Percentiles rank a stretch among this genome's conserved stretches.
phyloP scores from a whole-genome alignment of 345 rosid genomes.

The Salix caprea region DNA sequence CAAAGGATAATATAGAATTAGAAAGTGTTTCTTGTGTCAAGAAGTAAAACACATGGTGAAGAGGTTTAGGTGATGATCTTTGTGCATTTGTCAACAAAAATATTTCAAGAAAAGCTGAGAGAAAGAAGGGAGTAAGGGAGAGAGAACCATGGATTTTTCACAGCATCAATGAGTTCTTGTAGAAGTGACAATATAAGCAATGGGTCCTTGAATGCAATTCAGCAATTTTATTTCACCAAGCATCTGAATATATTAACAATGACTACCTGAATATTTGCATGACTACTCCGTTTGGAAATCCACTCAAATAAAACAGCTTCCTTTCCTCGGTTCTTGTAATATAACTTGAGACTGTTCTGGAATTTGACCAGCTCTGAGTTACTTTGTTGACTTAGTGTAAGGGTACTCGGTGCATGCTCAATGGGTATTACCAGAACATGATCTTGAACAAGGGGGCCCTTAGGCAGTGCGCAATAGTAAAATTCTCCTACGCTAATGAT shows the following conservation, averaged over 20 bases:
- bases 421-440: constrained; percentile 70
- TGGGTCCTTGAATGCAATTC: neutral
- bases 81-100: neutral
- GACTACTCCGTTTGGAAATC: constrained; percentile 67
- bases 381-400: constrained; percentile 44
- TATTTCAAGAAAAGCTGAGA: neutral
- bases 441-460: constrained; percentile 75
- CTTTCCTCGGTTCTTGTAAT: constrained; percentile 57
- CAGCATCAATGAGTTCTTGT: too few species aligned
- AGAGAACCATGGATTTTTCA: neutral
- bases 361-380: constrained; percentile 63
- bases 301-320: constrained; percentile 83
- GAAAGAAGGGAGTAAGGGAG: too few species aligned
- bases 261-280: constrained; percentile 87
- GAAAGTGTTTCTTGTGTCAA: neutral
- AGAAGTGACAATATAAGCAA: neutral
- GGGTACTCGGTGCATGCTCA: constrained; percentile 69
- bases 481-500: constrained; percentile 69
- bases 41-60: neutral
- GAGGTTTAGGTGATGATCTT: neutral
- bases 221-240: neutral
- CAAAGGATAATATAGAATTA: neutral
- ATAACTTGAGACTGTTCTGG: constrained; percentile 54
- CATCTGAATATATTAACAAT: constrained; percentile 1
- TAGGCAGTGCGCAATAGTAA: constrained; percentile 79